Conservation (phyloP, 2,329 filamentous ascomycete species). For the Fusarium drepaniforme region DNA sequence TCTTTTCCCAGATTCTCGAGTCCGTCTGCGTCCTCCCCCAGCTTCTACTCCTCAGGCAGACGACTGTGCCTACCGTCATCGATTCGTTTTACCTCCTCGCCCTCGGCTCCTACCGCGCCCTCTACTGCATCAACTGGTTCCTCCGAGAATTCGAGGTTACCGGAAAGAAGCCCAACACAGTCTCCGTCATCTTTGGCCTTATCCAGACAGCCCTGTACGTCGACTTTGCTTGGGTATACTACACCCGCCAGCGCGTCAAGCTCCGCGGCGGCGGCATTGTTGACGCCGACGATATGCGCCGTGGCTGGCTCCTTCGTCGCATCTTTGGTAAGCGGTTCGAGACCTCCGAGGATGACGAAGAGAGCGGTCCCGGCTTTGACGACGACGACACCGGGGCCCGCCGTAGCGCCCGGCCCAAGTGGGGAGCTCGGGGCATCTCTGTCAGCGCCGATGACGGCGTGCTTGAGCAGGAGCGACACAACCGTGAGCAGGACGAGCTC, state of each 20-base stretch:
- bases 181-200: conserved; percentile 87
- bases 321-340: conserved; percentile 75
- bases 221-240: conserved; percentile 98
- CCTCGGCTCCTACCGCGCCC: conserved; percentile 86
- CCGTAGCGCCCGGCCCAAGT: conserved; percentile 61
- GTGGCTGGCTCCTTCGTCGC: conserved; percentile 85
- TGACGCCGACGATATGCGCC: conserved; percentile 87
- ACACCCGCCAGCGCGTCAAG: conserved; percentile 92
- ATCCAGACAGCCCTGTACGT: conserved; percentile 91
- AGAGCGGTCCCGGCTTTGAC: conserved; percentile 65
- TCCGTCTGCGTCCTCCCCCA: conserved; percentile 92
- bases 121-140: conserved; percentile 96
- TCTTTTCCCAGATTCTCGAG: conserved; percentile 92
- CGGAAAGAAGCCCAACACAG: conserved; percentile 72
- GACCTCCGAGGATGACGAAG: conserved; percentile 71
- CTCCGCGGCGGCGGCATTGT: conserved; percentile 87
- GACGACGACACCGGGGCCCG: conserved; percentile 45
- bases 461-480: conserved; percentile 62
- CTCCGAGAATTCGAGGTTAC: conserved; percentile 71
- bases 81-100: conserved; percentile 95
- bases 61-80: conserved; percentile 95
- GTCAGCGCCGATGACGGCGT: conserved; percentile 74
- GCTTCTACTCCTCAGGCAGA: conserved; percentile 90
- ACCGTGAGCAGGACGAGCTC: conserved; percentile 60
- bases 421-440: conserved; percentile 74